Conservation (phyloP, 2,329 filamentous ascomycete species). For the Aspergillus sp. region DNA sequence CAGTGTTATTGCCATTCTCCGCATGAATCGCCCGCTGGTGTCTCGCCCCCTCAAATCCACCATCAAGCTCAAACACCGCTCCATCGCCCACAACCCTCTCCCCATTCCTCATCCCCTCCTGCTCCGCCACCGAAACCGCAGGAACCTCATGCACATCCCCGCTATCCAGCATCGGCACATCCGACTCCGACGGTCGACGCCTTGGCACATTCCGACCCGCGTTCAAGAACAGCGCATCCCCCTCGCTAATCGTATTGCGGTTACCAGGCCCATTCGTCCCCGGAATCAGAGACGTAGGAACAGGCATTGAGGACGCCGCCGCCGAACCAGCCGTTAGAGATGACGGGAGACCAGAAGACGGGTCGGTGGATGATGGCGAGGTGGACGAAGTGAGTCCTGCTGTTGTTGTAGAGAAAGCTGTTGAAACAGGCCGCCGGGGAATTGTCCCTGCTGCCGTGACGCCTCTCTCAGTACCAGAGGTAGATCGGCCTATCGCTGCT, state of each 20-base stretch:
- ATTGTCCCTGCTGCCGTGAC: neutral
- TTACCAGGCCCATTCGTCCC: neutral
- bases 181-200: conserved; percentile 14
- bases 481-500: neutral
- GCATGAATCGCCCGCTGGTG: conserved; percentile 22
- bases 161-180: conserved; percentile 26
- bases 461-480: neutral
- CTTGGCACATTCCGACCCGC: too few relatives aligned
- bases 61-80: conserved; percentile 23
- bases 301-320: conserved; percentile 1
- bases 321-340: conserved; percentile 10
- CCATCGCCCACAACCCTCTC: neutral
- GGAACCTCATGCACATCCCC: conserved; percentile 22
- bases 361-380: neutral
- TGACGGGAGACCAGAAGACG: conserved; percentile 6
- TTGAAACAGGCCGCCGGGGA: neutral
- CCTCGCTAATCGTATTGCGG: neutral
- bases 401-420: neutral
- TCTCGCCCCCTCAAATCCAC: conserved; percentile 14
- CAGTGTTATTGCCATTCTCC: neutral
- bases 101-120: neutral
- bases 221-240: conserved; percentile 13
- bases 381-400: neutral
- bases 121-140: conserved; percentile 9
- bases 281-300: conserved; percentile 2